A percentile compares a stretch with the other conserved stretches of the same genome.
Evolutionary conservation across 768 basidiomycete genomes (phyloP).

Genomic region (Kwoniella dejecticola): DNA sequence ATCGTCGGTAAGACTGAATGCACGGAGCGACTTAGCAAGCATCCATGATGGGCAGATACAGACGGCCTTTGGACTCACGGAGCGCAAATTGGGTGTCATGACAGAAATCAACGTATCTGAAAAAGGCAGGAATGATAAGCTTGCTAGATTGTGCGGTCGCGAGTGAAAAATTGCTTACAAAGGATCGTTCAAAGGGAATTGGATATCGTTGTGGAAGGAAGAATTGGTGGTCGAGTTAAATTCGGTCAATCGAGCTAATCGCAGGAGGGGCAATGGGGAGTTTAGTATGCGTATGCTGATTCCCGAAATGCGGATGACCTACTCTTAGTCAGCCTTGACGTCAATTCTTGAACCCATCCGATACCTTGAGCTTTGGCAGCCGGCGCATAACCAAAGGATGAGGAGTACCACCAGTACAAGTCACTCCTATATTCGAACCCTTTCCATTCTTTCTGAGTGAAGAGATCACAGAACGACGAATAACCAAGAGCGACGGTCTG

Average conservation of each 20-base stretch:
- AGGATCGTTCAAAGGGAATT: constrained; percentile 51
- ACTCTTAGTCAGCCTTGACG: constrained; percentile 51
- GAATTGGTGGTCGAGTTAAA: constrained; percentile 80
- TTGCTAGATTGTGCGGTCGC: neutral
- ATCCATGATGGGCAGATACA: neutral
- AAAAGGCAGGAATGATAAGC: neutral
- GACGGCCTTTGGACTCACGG: constrained; percentile 12
- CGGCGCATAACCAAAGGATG: constrained; percentile 78
- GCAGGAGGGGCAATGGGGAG: constrained; percentile 13
- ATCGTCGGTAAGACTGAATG: constrained; percentile 55
- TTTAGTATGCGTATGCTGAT: neutral
- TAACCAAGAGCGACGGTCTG: constrained; percentile 87
- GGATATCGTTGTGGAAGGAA: constrained; percentile 67
- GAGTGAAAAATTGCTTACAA: constrained; percentile 33
- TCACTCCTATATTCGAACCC: constrained; percentile 76
- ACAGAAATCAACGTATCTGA: constrained; percentile 58
- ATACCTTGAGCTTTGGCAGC: constrained; percentile 62
- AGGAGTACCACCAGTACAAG: constrained; percentile 59
- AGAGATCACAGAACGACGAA: constrained; percentile 85
- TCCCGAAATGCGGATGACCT: constrained; percentile 7
- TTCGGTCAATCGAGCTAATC: constrained; percentile 48
- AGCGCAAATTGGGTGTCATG: constrained; percentile 54
- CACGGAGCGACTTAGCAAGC: neutral
- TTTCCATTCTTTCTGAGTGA: constrained; percentile 90
- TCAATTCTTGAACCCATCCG: constrained; percentile 54